phyloP scores from a whole-genome alignment of 2,329 filamentous ascomycete species.

The Phaeosphaeriaceae sp. region DNA sequence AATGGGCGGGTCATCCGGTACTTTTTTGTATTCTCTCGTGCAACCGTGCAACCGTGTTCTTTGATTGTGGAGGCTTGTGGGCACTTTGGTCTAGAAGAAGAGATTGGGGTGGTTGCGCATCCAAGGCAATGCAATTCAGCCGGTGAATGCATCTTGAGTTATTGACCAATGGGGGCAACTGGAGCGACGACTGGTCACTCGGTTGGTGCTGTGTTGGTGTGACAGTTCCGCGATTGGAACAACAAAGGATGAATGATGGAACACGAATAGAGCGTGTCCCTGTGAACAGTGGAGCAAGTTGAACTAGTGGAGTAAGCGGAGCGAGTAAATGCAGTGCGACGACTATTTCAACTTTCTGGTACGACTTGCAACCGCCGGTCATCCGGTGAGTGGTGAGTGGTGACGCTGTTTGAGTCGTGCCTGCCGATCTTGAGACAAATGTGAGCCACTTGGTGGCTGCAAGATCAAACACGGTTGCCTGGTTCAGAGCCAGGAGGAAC shows the following conservation, averaged over 20 bases:
- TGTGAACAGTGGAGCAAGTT: too few relatives aligned
- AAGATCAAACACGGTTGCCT: conserved; percentile 20
- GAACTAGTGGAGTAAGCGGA: too few relatives aligned
- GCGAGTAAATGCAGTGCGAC: too few relatives aligned
- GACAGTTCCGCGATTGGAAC: too few relatives aligned
- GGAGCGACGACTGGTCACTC: background rate
- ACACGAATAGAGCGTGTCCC: conserved; percentile 15
- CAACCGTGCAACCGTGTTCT: background rate
- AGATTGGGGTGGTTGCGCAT: background rate
- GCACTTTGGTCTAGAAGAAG: background rate
- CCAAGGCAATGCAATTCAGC: background rate
- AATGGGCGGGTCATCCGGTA: background rate
- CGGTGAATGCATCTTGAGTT: background rate
- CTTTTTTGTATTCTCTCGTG: background rate
- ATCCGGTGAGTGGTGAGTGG: conserved; percentile 3
- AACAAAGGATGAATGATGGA: conserved; percentile 2
- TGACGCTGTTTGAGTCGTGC: conserved; percentile 5
- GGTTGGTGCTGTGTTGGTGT: conserved; percentile 15
- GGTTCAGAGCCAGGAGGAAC: conserved; percentile 9
- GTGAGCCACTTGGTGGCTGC: conserved; percentile 7
- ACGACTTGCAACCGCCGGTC: conserved; percentile 1
- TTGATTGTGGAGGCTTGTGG: background rate
- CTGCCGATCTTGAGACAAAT: conserved; percentile 21
- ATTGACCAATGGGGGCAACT: conserved; percentile 2
- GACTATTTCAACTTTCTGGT: too few relatives aligned